A percentile compares a stretch with the other conserved stretches of the same genome.
Evolutionary conservation across 75 land plant genomes (phyloP).

Genomic region (Adiantum capillusveneris): DNA sequence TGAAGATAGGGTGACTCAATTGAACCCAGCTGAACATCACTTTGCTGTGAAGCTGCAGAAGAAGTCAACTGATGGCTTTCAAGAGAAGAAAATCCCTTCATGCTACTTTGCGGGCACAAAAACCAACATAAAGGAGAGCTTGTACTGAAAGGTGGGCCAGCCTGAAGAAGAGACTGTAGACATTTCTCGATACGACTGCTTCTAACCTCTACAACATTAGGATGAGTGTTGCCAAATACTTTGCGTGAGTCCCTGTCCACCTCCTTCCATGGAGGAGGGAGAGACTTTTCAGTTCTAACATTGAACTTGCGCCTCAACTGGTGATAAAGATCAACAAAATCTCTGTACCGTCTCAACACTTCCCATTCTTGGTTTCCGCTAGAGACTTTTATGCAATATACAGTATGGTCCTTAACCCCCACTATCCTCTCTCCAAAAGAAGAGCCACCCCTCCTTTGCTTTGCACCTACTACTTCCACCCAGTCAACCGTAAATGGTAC

Average conservation of each 20-base stretch:
- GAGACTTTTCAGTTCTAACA: constrained; percentile 31
- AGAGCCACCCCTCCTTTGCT: constrained; percentile 74
- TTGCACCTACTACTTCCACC: constrained; percentile 88
- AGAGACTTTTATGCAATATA: constrained; percentile 65
- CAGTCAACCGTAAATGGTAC: constrained; percentile 40
- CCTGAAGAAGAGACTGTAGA: constrained; percentile 59
- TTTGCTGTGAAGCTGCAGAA: neutral
- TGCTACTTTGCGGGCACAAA: constrained; percentile 38
- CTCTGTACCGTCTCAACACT: constrained; percentile 81
- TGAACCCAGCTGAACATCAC: constrained; percentile 5
- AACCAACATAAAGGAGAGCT: constrained; percentile 53
- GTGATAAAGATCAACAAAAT: constrained; percentile 69
- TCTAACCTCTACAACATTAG: constrained; percentile 71
- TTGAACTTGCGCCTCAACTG: constrained; percentile 40
- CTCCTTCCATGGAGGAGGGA: constrained; percentile 73
- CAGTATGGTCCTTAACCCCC: constrained; percentile 87
- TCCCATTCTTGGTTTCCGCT: constrained; percentile 72
- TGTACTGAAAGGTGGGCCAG: constrained; percentile 41
- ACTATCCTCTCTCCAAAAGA: constrained; percentile 88
- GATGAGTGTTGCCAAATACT: constrained; percentile 82
- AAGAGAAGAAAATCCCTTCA: neutral
- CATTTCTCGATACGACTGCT: constrained; percentile 84
- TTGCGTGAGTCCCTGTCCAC: constrained; percentile 77
- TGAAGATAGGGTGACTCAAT: neutral
- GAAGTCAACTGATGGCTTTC: neutral